Percentiles rank a stretch among this genome's conserved stretches.
Evolutionary conservation across 164 flowering plant genomes (phyloP).

Genomic region (Annona squamosa): DNA sequence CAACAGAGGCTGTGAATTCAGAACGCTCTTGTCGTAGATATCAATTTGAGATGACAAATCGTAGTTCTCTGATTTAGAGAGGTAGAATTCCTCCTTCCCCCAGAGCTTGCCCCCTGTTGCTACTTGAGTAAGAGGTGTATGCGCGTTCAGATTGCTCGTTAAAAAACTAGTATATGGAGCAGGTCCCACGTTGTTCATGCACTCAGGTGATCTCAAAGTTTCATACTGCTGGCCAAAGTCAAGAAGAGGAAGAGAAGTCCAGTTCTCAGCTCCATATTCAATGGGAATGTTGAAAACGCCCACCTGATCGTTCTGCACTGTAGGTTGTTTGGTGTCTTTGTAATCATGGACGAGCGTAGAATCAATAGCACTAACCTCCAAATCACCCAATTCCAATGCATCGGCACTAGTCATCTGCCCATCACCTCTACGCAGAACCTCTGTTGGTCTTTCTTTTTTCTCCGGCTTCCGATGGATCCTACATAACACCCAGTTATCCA

Average conservation of each 20-base stretch:
- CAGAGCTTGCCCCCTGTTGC: neutral
- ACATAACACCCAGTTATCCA: conserved; percentile 11
- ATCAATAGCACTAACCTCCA: neutral
- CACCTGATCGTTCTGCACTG: neutral
- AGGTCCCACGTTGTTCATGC: neutral
- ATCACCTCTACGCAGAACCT: neutral
- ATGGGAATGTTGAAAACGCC: neutral
- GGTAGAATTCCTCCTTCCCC: neutral
- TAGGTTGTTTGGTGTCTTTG: neutral
- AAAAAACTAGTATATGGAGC: neutral
- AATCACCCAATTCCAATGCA: neutral
- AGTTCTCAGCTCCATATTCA: neutral
- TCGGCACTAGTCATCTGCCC: neutral
- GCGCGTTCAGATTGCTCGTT: neutral
- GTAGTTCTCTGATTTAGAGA: neutral
- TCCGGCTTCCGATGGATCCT: neutral
- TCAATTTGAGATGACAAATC: neutral
- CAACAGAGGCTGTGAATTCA: neutral
- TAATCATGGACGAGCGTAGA: neutral
- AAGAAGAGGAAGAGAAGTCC: no score
- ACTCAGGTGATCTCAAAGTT: no score
- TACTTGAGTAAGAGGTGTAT: no score
- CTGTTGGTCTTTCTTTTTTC: neutral
- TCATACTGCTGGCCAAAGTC: no score
- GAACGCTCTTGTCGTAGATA: neutral